Base-by-base conservation (phyloP, 768 basidiomycete species). In the Podaxis pistillaris region DNA sequence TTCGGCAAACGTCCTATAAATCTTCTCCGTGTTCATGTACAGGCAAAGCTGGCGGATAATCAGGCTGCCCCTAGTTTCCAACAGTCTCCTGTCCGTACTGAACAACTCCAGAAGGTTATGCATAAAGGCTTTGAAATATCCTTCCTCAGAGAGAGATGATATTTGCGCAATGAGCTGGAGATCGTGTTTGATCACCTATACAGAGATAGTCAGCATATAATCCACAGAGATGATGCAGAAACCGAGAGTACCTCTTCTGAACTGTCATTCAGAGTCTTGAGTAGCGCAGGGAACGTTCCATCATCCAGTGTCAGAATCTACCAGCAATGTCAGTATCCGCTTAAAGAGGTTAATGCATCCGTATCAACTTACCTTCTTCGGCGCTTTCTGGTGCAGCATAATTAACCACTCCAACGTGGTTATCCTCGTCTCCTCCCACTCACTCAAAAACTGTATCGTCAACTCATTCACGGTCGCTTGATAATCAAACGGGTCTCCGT, bases 301-400 rank as follows among this genome's bases (percentile, higher is more conserved):
- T 98, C 96, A 68, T 98, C 94, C 86, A 96, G 91, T 0, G 94
- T 91, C 49, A 98, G 78, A 64, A 97, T 96, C 96, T 98, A 68
- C 17, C 3, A 7, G 36, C 12, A 30, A 26, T 47, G 51, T 55
- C 40, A 56, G 19, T 33, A 38, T 2, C 4, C 2, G 19, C 28
- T 56, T 24, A 51, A 50, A 8, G 36, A 53, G 33, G 38, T 15
- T 12, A 33, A 6, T 12, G 12, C 12, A 56, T 68, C 37, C 57
- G 46, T 3, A 19, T 19, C 24, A 11, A 58, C 70, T 51, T 64
- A 91, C 95, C 86, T 96, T 96, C 76, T 90, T 93, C 0, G 97
- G 97, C 12, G 95, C 94, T 70, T 98, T 98, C 72, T 96, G 92
- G 75, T 99, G 97, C 56, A 99, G 77, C 97, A 99, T 99, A 61